Evolutionary conservation across 208 protist genomes (phyloP).

Genomic region (Trypanosoma rangeli): DNA sequence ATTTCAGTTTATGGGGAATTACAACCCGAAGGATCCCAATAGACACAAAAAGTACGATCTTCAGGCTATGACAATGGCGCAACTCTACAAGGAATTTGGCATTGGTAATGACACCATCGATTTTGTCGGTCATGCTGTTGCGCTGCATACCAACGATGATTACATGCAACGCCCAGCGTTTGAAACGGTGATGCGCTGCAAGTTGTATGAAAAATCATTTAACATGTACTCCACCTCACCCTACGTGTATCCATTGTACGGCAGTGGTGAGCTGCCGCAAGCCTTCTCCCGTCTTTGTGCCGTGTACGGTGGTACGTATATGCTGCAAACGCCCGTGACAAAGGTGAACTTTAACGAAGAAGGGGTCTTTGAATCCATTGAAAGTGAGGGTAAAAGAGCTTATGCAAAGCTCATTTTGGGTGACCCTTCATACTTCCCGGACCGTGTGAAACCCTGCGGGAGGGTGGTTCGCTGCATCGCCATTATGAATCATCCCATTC

Average conservation of each 20-base stretch:
- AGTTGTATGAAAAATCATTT: constrained; percentile 97
- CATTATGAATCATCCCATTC: constrained; percentile 95
- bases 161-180: constrained; percentile 94
- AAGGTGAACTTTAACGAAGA: constrained; percentile 95
- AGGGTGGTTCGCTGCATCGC: constrained; percentile 98
- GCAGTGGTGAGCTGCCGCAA: constrained; percentile 99
- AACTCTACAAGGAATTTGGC: constrained; percentile 96
- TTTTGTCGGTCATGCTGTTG: constrained; percentile 98
- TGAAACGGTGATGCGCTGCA: constrained; percentile 93
- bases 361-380: constrained; percentile 94
- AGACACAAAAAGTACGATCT: constrained; percentile 94
- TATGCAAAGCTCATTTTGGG: constrained; percentile 95
- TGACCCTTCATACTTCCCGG: constrained; percentile 99
- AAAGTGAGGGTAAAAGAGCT: constrained; percentile 81
- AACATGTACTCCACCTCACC: constrained; percentile 94
- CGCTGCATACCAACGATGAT: constrained; percentile 87
- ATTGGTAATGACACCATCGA: constrained; percentile 94
- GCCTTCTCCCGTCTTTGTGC: constrained; percentile 95
- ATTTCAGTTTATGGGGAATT: constrained; percentile 90
- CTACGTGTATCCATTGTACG: constrained; percentile 99
- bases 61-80: constrained; percentile 81
- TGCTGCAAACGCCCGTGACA: constrained; percentile 97
- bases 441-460: constrained; percentile 92
- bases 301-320: constrained; percentile 98
- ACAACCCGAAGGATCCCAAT: constrained; percentile 85